Evolutionary conservation across 768 basidiomycete species (phyloP).

Genomic region (Crepidotus variabilis): DNA sequence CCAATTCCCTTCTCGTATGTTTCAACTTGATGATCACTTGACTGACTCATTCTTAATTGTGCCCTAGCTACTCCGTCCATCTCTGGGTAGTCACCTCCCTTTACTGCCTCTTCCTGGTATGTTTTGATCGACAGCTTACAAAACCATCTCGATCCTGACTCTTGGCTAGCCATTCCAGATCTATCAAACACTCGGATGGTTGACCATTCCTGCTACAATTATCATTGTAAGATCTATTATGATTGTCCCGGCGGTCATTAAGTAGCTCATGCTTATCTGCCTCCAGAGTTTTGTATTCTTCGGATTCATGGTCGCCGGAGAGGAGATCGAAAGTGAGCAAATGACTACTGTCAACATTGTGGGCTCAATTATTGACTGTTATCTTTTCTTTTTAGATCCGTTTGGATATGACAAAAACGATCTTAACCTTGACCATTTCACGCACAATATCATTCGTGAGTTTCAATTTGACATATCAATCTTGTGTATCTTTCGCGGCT

Average conservation of each 20-base stretch:
- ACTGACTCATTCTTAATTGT: not conserved
- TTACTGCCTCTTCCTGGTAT: constrained; percentile 58
- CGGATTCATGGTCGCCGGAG: constrained; percentile 69
- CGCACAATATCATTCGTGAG: constrained; percentile 62
- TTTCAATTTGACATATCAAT: constrained; percentile 7
- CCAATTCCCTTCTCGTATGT: constrained; percentile 74
- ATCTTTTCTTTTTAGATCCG: constrained; percentile 30
- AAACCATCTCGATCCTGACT: constrained; percentile 1
- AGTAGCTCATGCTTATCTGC: not conserved
- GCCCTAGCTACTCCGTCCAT: constrained; percentile 57
- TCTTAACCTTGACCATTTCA: constrained; percentile 70
- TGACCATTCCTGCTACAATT: constrained; percentile 63
- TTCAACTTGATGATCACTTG: not conserved
- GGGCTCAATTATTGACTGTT: not conserved
- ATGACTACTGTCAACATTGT: not conserved
- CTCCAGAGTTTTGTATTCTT: constrained; percentile 65
- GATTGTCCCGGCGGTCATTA: not conserved
- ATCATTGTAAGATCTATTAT: constrained; percentile 39
- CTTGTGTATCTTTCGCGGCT: not conserved
- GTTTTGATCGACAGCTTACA: constrained; percentile 10
- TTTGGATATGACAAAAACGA: constrained; percentile 74
- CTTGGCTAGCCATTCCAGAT: constrained; percentile 59
- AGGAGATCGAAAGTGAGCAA: constrained; percentile 71
- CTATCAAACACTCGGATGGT: constrained; percentile 48
- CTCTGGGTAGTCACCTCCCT: constrained; percentile 62